Evolutionary conservation across 2,329 filamentous ascomycete species (phyloP).

Genomic region (Helminthosporium solani): DNA sequence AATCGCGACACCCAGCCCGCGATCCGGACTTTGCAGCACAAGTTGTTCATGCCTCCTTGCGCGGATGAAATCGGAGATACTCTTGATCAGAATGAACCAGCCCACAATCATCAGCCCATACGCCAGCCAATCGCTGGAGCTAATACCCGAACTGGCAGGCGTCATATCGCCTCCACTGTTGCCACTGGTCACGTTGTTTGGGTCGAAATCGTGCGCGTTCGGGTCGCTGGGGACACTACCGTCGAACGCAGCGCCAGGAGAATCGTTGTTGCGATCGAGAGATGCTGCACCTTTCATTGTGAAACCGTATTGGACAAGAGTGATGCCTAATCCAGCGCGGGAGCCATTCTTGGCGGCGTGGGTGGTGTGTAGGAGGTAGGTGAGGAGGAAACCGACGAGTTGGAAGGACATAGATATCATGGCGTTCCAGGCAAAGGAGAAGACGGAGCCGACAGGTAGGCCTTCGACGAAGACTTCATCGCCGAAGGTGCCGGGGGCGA

Average conservation of each 20-base stretch:
- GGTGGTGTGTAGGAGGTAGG: conserved; percentile 95
- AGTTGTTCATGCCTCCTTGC: conserved; percentile 90
- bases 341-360: conserved; percentile 98
- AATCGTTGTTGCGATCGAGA: conserved; percentile 36
- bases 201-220: conserved; percentile 86
- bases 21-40: conserved; percentile 87
- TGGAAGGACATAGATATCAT: conserved; percentile 97
- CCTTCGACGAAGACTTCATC: conserved; percentile 98
- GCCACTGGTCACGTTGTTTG: conserved; percentile 59
- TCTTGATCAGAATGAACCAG: conserved; percentile 95
- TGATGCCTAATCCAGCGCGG: conserved; percentile 89
- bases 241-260: conserved; percentile 52
- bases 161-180: conserved; percentile 36
- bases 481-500: conserved; percentile 85
- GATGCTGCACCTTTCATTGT: conserved; percentile 72
- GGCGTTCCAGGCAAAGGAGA: conserved; percentile 86
- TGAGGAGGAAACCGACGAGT: conserved; percentile 94
- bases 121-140: conserved; percentile 81
- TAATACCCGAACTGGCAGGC: conserved; percentile 56
- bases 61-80: conserved; percentile 86
- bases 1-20: conserved; percentile 79
- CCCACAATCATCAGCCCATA: conserved; percentile 95
- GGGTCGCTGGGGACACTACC: conserved; percentile 76
- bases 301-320: conserved; percentile 94
- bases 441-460: conserved; percentile 84